phyloP scores from a whole-genome alignment of 495 filamentous ascomycete genomes.

The Penicillium maclennaniae region DNA sequence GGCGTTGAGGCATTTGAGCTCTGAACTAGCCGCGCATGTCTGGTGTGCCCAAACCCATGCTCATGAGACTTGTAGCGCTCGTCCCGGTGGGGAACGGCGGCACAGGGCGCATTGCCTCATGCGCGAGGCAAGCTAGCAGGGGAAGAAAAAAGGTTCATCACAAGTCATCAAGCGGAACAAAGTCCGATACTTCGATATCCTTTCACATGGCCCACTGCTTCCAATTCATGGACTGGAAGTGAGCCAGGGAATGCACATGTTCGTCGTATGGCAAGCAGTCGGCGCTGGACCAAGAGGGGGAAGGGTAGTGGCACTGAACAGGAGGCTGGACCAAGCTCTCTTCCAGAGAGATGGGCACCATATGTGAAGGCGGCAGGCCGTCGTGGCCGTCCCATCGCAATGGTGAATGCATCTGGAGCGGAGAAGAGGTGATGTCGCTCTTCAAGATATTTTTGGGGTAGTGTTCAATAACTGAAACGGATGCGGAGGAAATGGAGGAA shows the following conservation, averaged over 20 bases:
- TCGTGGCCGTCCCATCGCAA: constrained; percentile 35
- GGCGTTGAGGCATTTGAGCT: neutral
- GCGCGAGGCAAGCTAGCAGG: neutral
- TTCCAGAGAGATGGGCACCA: constrained; percentile 34
- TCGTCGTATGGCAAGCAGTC: constrained; percentile 41
- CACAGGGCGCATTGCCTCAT: neutral
- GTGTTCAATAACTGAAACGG: constrained; percentile 32
- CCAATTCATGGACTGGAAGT: constrained; percentile 30
- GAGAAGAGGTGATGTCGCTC: constrained; percentile 35
- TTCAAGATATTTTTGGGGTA: constrained; percentile 37
- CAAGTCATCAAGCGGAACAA: constrained; percentile 4
- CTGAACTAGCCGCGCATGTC: neutral
- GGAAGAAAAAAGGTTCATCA: neutral
- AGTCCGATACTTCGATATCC: neutral
- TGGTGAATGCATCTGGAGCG: constrained; percentile 32
- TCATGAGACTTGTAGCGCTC: neutral
- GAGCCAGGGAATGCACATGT: constrained; percentile 25
- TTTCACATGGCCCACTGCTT: constrained; percentile 33
- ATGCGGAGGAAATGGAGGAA: constrained; percentile 37
- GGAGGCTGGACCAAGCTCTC: constrained; percentile 37
- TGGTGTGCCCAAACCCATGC: neutral
- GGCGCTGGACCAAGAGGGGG: constrained; percentile 38
- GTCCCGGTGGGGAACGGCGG: neutral
- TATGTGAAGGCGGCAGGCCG: constrained; percentile 25
- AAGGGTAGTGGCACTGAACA: constrained; percentile 42